Conservation (phyloP, 257 asterid species). For the Primulina eburnea region DNA sequence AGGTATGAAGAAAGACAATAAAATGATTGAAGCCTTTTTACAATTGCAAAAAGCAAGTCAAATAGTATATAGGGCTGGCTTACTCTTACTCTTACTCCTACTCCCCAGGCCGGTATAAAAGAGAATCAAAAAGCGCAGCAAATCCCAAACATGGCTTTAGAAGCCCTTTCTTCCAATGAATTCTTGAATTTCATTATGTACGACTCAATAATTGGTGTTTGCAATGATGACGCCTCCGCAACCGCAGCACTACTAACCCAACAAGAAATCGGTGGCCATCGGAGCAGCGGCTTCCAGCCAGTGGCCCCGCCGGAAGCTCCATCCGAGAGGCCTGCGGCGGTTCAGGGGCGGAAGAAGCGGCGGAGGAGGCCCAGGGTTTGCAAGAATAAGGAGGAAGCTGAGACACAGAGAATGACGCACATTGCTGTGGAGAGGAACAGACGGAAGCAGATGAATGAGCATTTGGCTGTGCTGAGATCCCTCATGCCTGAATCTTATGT, state of each 20-base stretch:
- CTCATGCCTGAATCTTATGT: constrained; percentile 97
- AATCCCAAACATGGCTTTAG: constrained; percentile 53
- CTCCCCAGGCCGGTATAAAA: constrained; percentile 28
- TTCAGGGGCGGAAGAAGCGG: constrained; percentile 67
- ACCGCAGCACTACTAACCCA: constrained; percentile 18
- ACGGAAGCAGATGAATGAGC: constrained; percentile 91
- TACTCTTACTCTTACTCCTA: constrained; percentile 48
- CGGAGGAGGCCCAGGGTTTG: constrained; percentile 66
- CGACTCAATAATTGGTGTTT: constrained; percentile 40
- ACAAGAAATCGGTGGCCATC: constrained; percentile 18
- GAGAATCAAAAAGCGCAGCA: constrained; percentile 24
- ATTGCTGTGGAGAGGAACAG: constrained; percentile 93
- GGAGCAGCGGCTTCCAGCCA: constrained; percentile 13
- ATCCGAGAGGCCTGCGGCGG: constrained; percentile 22
- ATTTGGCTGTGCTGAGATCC: constrained; percentile 78
- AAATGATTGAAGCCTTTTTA: constrained; percentile 56
- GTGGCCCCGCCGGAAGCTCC: constrained; percentile 21
- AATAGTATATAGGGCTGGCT: constrained; percentile 42
- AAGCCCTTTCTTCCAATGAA: constrained; percentile 73
- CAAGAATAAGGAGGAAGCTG: constrained; percentile 89
- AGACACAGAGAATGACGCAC: constrained; percentile 95
- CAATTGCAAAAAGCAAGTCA: constrained; percentile 38
- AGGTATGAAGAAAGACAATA: constrained; percentile 50
- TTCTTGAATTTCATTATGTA: constrained; percentile 74
- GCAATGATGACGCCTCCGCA: constrained; percentile 32